phyloP scores from a whole-genome alignment of 2,329 filamentous ascomycete genomes.

The Colletotrichum musae region DNA sequence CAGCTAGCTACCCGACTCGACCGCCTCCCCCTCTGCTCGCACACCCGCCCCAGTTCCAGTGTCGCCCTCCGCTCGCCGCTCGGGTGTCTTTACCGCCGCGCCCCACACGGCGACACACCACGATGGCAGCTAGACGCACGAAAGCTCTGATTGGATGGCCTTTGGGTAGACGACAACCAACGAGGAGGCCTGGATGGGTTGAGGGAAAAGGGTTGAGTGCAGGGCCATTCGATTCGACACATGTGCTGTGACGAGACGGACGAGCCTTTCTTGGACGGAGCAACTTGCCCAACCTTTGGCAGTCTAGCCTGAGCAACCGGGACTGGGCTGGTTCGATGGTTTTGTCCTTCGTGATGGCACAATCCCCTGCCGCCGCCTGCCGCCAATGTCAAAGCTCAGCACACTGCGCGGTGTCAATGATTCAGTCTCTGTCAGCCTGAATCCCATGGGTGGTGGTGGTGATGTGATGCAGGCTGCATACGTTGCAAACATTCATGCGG shows the following conservation, averaged over 20 bases:
- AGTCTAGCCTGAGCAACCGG: slow-evolving; percentile 23
- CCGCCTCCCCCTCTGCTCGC: slow-evolving; percentile 25
- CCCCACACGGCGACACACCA: slow-evolving; percentile 30
- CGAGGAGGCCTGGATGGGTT: slow-evolving; percentile 20
- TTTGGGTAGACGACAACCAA: slow-evolving; percentile 27
- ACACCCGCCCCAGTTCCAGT: slow-evolving; percentile 28
- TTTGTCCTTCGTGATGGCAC: slow-evolving; percentile 18
- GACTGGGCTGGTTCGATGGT: slow-evolving; percentile 16
- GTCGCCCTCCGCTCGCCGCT: slow-evolving; percentile 29
- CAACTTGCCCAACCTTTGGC: slow-evolving; percentile 25
- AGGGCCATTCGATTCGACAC: slow-evolving; percentile 32
- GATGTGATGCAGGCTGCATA: slow-evolving; percentile 36
- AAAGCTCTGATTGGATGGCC: slow-evolving; percentile 34
- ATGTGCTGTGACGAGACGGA: slow-evolving; percentile 37
- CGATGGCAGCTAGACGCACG: slow-evolving; percentile 26
- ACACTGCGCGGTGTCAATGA: neutral
- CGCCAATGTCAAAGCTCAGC: neutral
- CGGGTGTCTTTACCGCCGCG: slow-evolving; percentile 40
- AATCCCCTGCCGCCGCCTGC: slow-evolving; percentile 2
- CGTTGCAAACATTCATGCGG: slow-evolving; percentile 31
- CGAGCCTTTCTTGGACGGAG: slow-evolving; percentile 26
- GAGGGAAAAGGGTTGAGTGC: slow-evolving; percentile 25
- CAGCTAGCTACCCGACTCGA: slow-evolving; percentile 26
- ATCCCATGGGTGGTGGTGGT: neutral
- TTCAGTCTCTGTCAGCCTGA: slow-evolving; percentile 10